Conservation (phyloP, 352 stramenopile genomes). For the Phytophthora vignae region DNA sequence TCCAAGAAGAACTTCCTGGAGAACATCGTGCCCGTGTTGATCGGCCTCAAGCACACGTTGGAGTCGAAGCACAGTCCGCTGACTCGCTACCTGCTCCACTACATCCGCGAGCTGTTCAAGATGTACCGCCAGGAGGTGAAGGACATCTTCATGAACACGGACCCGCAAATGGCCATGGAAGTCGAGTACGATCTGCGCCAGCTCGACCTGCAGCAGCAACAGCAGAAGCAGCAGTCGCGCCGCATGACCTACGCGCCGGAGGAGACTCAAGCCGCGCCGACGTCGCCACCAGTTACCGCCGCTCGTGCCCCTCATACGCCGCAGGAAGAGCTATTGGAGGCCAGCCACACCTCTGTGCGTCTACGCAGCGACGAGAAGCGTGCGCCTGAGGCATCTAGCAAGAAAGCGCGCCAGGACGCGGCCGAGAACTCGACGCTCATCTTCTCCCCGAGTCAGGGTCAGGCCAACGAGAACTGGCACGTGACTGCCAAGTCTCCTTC, state of each 20-base stretch:
- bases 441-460: conserved; percentile 63
- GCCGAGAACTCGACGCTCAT: conserved; percentile 47
- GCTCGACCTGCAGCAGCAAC: conserved; percentile 71
- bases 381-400: conserved; percentile 45
- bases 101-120: conserved; percentile 95
- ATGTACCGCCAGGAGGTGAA: conserved; percentile 94
- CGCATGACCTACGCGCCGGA: conserved; percentile 26
- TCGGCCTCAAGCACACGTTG: conserved; percentile 95
- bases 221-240: conserved; percentile 46
- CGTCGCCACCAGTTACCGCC: conserved; percentile 21
- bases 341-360: conserved; percentile 47
- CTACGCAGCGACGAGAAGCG: conserved; percentile 47
- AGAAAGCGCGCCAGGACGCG: conserved; percentile 36
- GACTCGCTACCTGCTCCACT: conserved; percentile 94
- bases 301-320: conserved; percentile 38
- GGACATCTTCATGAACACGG: conserved; percentile 91
- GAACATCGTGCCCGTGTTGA: conserved; percentile 96
- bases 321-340: conserved; percentile 47
- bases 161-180: conserved; percentile 95
- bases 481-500: conserved; percentile 69
- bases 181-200: conserved; percentile 96
- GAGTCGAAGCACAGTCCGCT: conserved; percentile 94
- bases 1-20: conserved; percentile 98
- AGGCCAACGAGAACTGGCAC: conserved; percentile 50
- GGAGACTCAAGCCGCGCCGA: conserved; percentile 14